phyloP scores from a whole-genome alignment of 805 yeast genomes.

The Komagataella pseudopastoris region DNA sequence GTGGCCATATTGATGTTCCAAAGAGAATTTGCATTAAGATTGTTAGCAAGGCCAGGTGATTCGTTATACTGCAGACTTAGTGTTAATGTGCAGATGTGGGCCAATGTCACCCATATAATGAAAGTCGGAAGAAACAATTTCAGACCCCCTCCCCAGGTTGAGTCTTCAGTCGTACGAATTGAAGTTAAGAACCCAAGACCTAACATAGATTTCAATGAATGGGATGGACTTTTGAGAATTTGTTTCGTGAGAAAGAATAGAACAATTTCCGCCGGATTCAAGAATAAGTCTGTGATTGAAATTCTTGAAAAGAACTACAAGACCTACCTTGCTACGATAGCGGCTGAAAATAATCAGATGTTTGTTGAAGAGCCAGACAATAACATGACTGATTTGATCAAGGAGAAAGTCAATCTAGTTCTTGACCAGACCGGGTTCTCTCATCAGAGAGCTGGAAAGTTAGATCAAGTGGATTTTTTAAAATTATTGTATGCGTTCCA shows the following conservation, averaged over 20 bases:
- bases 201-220: constrained; percentile 83
- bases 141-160: constrained; percentile 98
- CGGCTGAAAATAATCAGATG: constrained; percentile 33
- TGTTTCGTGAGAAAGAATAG: constrained; percentile 89
- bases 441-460: constrained; percentile 83
- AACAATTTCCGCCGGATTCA: constrained; percentile 87
- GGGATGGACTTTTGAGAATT: constrained; percentile 92
- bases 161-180: constrained; percentile 87
- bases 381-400: constrained; percentile 36
- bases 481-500: constrained; percentile 83
- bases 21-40: constrained; percentile 88
- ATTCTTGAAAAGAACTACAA: constrained; percentile 83
- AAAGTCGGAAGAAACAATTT: constrained; percentile 95
- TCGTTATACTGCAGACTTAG: constrained; percentile 81
- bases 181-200: constrained; percentile 92
- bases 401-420: constrained; percentile 59
- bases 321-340: constrained; percentile 43
- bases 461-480: constrained; percentile 91
- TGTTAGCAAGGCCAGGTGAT: constrained; percentile 96
- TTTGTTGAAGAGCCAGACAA: constrained; percentile 29
- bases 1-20: constrained; percentile 95
- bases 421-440: constrained; percentile 67
- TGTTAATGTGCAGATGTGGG: constrained; percentile 99
- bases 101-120: constrained; percentile 97
- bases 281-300: constrained; percentile 63